Conservation (phyloP, 2,329 filamentous ascomycete genomes). For the Dactylellina parvicollis region DNA sequence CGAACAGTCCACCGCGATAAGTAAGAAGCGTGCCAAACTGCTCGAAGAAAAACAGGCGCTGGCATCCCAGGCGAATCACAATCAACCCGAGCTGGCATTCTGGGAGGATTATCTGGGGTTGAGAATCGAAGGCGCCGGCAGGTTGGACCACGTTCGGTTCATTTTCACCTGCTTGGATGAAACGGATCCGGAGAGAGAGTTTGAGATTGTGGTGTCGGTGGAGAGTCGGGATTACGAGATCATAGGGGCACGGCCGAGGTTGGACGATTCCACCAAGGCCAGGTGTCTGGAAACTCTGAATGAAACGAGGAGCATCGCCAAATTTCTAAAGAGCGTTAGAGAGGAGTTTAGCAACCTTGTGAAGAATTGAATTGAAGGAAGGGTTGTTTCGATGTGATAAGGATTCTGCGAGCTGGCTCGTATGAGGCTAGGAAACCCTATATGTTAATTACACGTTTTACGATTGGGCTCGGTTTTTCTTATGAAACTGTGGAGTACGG, state of each 20-base stretch:
- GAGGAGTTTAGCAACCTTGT: conserved; percentile 71
- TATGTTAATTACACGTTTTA: neutral
- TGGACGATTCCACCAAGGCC: conserved; percentile 81
- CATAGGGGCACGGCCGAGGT: conserved; percentile 79
- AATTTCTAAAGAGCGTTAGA: conserved; percentile 82
- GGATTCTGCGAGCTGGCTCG: conserved; percentile 29
- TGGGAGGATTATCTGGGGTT: conserved; percentile 93
- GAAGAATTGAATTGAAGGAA: conserved; percentile 58
- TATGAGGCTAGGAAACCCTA: neutral
- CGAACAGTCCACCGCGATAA: conserved; percentile 75
- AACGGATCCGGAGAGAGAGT: conserved; percentile 85
- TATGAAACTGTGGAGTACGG: conserved; percentile 12
- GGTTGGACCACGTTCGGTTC: conserved; percentile 86
- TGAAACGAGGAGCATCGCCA: conserved; percentile 77
- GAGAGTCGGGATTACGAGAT: conserved; percentile 85
- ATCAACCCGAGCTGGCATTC: conserved; percentile 91
- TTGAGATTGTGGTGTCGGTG: conserved; percentile 91
- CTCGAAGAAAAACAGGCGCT: conserved; percentile 71
- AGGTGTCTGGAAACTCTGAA: conserved; percentile 81
- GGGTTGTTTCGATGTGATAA: neutral
- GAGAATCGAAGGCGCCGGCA: conserved; percentile 86
- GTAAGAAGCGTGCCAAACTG: conserved; percentile 60
- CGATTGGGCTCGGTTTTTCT: neutral
- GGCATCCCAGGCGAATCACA: conserved; percentile 85
- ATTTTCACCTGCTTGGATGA: conserved; percentile 88